Evolutionary conservation across 139 green algal genomes (phyloP).

Genomic region (Picocystis salinarum): DNA sequence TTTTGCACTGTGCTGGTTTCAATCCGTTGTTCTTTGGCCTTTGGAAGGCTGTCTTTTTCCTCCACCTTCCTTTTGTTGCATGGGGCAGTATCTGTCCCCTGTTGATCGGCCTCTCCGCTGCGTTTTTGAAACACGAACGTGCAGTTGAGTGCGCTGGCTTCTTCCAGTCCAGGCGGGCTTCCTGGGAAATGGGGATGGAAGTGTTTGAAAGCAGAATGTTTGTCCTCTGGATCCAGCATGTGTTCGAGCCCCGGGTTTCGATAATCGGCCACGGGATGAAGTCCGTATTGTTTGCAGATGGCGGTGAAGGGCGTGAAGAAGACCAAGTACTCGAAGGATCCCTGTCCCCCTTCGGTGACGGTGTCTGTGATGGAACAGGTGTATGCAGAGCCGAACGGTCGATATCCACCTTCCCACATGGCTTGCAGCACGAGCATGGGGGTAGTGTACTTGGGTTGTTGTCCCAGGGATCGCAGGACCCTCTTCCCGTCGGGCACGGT

Average conservation of each 20-base stretch:
- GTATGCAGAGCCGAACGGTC: constrained; percentile 41
- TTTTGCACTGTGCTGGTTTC: too few species aligned
- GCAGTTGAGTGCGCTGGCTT: constrained; percentile 24
- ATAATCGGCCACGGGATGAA: constrained; percentile 34
- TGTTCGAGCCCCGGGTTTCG: constrained; percentile 11
- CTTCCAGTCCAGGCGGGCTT: constrained; percentile 13
- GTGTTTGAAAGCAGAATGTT: constrained; percentile 36
- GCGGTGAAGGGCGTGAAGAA: constrained; percentile 35
- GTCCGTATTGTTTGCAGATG: constrained; percentile 25
- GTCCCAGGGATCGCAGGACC: neutral
- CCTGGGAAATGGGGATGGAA: constrained; percentile 36
- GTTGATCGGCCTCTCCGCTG: too few species aligned
- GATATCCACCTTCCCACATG: constrained; percentile 10
- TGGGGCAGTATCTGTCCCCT: too few species aligned
- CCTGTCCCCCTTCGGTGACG: constrained; percentile 37
- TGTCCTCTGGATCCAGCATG: constrained; percentile 31
- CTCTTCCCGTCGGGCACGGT: constrained; percentile 50
- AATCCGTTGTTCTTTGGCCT: too few species aligned
- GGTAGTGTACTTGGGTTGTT: neutral
- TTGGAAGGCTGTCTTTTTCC: too few species aligned
- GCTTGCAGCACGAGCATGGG: neutral
- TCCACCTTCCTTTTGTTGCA: too few species aligned
- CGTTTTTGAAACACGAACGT: constrained; percentile 42
- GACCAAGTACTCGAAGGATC: constrained; percentile 61
- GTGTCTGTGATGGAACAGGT: constrained; percentile 58